phyloP scores from a whole-genome alignment of 257 asterid species.

The Thymus quinquecostatus region DNA sequence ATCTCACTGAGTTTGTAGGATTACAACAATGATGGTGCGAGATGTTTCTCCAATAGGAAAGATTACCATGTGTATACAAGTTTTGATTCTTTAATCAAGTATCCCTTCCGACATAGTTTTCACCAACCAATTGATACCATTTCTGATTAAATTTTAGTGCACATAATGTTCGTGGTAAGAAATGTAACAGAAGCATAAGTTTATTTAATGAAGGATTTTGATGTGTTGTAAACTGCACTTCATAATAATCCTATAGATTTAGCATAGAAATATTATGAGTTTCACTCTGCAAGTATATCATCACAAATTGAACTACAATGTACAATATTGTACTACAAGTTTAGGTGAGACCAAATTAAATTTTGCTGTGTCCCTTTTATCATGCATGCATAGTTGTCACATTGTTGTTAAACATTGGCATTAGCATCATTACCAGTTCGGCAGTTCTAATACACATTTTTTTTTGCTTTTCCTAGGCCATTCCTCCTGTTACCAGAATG shows the following conservation, averaged over 20 bases:
- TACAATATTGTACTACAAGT: background rate
- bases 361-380: background rate
- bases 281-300: background rate
- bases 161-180: no score
- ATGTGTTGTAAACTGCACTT: no score
- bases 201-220: no score
- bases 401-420: background rate
- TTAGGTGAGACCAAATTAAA: background rate
- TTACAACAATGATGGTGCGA: no score
- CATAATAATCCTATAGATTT: background rate
- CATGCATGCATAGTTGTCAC: background rate
- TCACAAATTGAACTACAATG: background rate
- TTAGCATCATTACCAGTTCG: conserved; percentile 19
- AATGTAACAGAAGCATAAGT: no score
- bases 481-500: conserved; percentile 96
- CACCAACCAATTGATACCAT: no score
- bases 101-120: no score
- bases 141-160: no score
- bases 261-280: background rate
- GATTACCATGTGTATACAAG: no score
- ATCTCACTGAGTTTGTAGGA: no score
- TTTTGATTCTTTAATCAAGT: no score
- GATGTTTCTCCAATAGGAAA: no score
- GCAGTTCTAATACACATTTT: conserved; percentile 24
- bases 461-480: conserved; percentile 56